Percentiles rank a stretch among this genome's conserved stretches.
Evolutionary conservation across 352 stramenopile species (phyloP).

Genomic region (Phytopythium oedochilum): DNA sequence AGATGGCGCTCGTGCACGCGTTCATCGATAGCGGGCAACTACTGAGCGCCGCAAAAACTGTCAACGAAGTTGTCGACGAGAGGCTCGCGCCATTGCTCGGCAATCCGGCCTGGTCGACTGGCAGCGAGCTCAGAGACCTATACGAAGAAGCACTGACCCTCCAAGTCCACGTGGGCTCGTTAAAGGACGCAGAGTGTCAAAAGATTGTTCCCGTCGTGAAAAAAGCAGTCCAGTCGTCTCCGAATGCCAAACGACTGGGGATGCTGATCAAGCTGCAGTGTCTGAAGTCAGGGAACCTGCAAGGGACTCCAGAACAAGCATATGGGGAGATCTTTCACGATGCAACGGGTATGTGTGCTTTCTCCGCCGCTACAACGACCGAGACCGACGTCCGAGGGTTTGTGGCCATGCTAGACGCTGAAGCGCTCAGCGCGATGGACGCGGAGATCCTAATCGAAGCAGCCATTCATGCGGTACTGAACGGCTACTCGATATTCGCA

Average conservation of each 20-base stretch:
- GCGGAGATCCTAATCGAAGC: slow-evolving; percentile 52
- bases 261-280: slow-evolving; percentile 65
- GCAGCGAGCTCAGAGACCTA: slow-evolving; percentile 24
- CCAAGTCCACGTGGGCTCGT: slow-evolving; percentile 64
- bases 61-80: slow-evolving; percentile 64
- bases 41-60: slow-evolving; percentile 42
- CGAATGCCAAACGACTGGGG: slow-evolving; percentile 32
- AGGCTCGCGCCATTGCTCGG: slow-evolving; percentile 40
- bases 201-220: slow-evolving; percentile 65
- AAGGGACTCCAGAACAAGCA: slow-evolving; percentile 27
- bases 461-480: slow-evolving; percentile 46
- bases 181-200: slow-evolving; percentile 76
- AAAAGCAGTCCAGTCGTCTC: slow-evolving; percentile 19
- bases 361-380: slow-evolving; percentile 20
- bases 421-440: slow-evolving; percentile 32
- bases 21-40: slow-evolving; percentile 66
- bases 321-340: slow-evolving; percentile 68
- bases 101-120: slow-evolving; percentile 17
- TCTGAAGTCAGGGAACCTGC: slow-evolving; percentile 46
- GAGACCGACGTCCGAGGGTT: slow-evolving; percentile 32
- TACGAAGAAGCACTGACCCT: slow-evolving; percentile 65
- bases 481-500: slow-evolving; percentile 23
- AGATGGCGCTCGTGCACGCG: slow-evolving; percentile 64
- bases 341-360: slow-evolving; percentile 33
- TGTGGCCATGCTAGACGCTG: slow-evolving; percentile 22